Evolutionary conservation across 106 monocot genomes (phyloP).

Genomic region (Allium sativum): DNA sequence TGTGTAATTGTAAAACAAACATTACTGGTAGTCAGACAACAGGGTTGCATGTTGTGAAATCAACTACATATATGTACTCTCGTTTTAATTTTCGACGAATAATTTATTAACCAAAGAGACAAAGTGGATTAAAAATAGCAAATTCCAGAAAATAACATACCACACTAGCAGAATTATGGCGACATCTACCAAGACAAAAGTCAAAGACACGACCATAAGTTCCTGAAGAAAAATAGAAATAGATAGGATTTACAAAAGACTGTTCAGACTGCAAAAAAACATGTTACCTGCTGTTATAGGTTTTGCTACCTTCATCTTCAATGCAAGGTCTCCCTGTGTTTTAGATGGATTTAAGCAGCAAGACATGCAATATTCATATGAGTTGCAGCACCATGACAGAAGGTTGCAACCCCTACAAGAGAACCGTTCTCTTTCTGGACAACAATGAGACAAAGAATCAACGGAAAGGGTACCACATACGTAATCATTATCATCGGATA

Average conservation of each 20-base stretch:
- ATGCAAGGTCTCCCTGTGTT: constrained; percentile 49
- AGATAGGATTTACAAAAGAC: not conserved
- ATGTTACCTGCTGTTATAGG: constrained; percentile 71
- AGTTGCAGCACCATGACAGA: constrained; percentile 70
- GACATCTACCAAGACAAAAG: constrained; percentile 89
- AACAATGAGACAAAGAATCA: constrained; percentile 54
- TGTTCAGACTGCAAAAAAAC: not conserved
- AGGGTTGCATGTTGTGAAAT: not conserved
- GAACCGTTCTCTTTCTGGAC: constrained; percentile 58
- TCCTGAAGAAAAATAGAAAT: constrained; percentile 34
- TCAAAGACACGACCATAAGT: constrained; percentile 73
- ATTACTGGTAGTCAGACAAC: not conserved
- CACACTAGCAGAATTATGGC: constrained; percentile 95
- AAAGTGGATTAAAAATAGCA: not conserved
- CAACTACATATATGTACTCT: not conserved
- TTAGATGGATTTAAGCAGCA: constrained; percentile 84
- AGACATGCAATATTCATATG: constrained; percentile 94
- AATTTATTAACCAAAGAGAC: not conserved
- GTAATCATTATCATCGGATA: constrained; percentile 74
- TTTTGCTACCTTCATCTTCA: constrained; percentile 80
- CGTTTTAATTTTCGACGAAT: not conserved
- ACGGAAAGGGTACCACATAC: constrained; percentile 64
- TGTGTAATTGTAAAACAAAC: not conserved
- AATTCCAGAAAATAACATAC: constrained; percentile 20
- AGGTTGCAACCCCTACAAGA: constrained; percentile 98